Conservation (phyloP, 2,329 filamentous ascomycete species). For the Botrytis deweyae region DNA sequence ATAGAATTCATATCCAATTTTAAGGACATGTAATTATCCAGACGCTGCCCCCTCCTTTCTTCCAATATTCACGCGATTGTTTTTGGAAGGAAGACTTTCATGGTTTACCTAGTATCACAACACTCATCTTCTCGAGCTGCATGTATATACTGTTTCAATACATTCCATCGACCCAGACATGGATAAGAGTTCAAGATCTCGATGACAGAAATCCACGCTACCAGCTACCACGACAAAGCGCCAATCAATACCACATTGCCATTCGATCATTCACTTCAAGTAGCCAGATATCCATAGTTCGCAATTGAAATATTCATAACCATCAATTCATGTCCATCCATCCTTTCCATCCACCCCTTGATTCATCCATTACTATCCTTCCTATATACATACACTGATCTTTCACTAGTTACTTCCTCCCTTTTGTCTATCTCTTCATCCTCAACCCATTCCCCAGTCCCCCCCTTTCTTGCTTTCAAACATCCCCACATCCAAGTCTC, state of each 20-base stretch:
- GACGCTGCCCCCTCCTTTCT: no score
- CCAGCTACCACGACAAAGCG: background rate
- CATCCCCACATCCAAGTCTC: background rate
- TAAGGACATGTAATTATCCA: no score
- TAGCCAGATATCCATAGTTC: background rate
- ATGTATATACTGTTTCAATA: background rate
- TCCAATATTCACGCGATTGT: background rate
- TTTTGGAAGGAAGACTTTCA: background rate
- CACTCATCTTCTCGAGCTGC: background rate
- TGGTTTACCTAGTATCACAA: background rate
- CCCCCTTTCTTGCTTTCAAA: background rate
- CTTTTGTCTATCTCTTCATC: background rate
- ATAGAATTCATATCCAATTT: no score
- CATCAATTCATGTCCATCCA: slow-evolving; percentile 3
- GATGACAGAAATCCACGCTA: background rate
- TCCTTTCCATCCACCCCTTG: background rate
- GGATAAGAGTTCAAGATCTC: background rate
- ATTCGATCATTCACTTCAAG: background rate
- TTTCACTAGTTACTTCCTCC: background rate
- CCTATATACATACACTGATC: slow-evolving; percentile 5
- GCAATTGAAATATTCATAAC: slow-evolving; percentile 5
- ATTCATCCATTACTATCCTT: slow-evolving; percentile 13
- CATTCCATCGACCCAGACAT: background rate
- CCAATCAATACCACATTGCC: background rate
- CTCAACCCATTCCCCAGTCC: background rate